phyloP scores from a whole-genome alignment of 164 flowering plant genomes.

The Dillenia turbinata region DNA sequence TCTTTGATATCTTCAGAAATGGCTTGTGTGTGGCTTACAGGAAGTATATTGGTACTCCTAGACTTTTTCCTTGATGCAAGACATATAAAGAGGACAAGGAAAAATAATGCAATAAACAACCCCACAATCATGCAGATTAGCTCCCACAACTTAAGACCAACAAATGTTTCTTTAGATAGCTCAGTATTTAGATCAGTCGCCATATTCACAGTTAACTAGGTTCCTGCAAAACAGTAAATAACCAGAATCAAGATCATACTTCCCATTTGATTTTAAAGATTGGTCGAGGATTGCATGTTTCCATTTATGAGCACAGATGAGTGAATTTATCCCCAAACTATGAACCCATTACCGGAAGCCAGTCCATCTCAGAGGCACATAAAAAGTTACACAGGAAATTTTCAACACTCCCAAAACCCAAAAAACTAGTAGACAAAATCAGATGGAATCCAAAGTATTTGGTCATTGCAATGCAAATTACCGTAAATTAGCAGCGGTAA shows the following conservation, averaged over 20 bases:
- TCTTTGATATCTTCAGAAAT: constrained; percentile 75
- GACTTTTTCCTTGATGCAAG: constrained; percentile 59
- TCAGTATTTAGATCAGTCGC: constrained; percentile 43
- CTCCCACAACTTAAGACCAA: constrained; percentile 71
- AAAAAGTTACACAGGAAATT: too few species aligned
- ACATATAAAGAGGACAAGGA: constrained; percentile 46
- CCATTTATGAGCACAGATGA: not conserved
- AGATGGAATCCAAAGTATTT: not conserved
- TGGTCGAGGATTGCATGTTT: too few species aligned
- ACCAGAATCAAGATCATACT: not conserved
- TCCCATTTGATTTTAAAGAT: too few species aligned
- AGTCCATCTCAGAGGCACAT: not conserved
- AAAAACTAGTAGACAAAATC: not conserved
- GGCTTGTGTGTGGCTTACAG: constrained; percentile 40
- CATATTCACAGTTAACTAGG: constrained; percentile 25
- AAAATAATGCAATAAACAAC: constrained; percentile 43
- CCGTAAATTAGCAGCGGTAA: not conserved
- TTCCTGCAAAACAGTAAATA: constrained; percentile 14
- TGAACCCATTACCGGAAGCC: not conserved
- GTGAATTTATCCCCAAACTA: not conserved
- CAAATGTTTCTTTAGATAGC: constrained; percentile 44
- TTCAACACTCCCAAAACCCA: not conserved
- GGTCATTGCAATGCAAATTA: not conserved
- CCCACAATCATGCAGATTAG: constrained; percentile 51
- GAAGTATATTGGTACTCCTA: constrained; percentile 29